Conservation (phyloP, 2,329 filamentous ascomycete genomes). For the Chrysosporium queenslandicum region DNA sequence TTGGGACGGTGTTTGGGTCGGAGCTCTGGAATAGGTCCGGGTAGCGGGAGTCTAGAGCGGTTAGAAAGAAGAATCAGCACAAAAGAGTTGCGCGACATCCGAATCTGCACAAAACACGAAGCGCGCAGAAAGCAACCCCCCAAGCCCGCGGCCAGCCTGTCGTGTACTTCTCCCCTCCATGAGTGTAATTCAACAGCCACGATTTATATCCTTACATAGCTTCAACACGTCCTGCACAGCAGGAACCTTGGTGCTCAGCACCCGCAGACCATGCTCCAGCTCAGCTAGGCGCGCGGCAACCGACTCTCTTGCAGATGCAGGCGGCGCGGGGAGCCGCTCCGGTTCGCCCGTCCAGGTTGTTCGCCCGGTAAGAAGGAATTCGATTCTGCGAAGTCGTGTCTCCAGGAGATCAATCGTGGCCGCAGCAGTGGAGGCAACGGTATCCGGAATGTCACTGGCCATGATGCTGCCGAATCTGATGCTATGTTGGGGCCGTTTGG, state of each 20-base stretch:
- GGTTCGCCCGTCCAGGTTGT: constrained; percentile 34
- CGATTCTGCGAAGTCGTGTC: constrained; percentile 35
- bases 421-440: constrained; percentile 23
- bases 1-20: constrained; percentile 26
- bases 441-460: not conserved
- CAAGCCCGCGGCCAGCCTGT: too few relatives aligned
- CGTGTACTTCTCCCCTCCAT: too few relatives aligned
- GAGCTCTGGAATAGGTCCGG: constrained; percentile 35
- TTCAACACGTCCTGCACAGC: constrained; percentile 35
- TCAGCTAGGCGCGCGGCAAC: constrained; percentile 32
- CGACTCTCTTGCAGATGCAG: constrained; percentile 24
- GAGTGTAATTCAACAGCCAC: too few relatives aligned
- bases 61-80: constrained; percentile 18
- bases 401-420: constrained; percentile 38
- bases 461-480: too few relatives aligned
- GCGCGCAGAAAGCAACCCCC: too few relatives aligned
- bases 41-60: constrained; percentile 21
- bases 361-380: constrained; percentile 37
- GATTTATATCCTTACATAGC: constrained; percentile 32
- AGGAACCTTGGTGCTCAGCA: constrained; percentile 30
- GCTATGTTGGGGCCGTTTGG: not conserved
- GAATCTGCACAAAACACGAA: too few relatives aligned
- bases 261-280: constrained; percentile 32
- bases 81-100: too few relatives aligned
- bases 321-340: constrained; percentile 9